Evolutionary conservation across 768 basidiomycete species (phyloP), one percentile per base, ranked within the genome.

Genomic region (Collybia sordida): DNA sequence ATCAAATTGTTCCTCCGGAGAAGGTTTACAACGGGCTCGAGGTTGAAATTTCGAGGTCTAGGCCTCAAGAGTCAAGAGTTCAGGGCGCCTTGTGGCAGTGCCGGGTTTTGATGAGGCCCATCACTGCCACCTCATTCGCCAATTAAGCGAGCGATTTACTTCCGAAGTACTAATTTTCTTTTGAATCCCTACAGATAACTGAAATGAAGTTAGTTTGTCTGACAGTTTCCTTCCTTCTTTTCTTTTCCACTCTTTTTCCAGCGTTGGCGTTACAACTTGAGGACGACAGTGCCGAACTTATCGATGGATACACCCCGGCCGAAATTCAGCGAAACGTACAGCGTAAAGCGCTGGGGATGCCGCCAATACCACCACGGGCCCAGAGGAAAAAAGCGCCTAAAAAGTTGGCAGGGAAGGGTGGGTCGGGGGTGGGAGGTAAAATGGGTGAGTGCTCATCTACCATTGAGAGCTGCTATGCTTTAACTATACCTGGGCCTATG

Each of bases 291-390:
- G 31, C 31, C 9, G 31, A 31, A 11, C 31, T 31, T 14, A 11
- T 31, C 31, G 31, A 31, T 15, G 18, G 24, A 17, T 48, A 42
- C 22, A 47, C 44, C 8, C 49, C 48, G 27, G 49, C 46, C 23
- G 47, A 53, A 45, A 23, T 52, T 25, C 44, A 52, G 38, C 44
- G 51, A 6, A 52, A 52, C 21, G 51, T 37, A 25, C 51, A 52
- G 34, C 45, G 51, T 11, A 40, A 52, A 28, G 45, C 45, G 19
- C 28, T 52, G 12, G 51, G 51, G 5, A 46, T 52, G 44, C 45
- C 45, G 7, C 51, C 45, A 9, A 42, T 52, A 11, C 44, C 44
- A 19, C 51, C 51, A 31, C 36, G 41, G 8, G 45, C 51, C 17
- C 28, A 47, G 45, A 46, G 39, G 27, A 52, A 47, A 28, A 52